Base-by-base conservation (phyloP, 805 yeast species). In the Lachancea waltii region DNA sequence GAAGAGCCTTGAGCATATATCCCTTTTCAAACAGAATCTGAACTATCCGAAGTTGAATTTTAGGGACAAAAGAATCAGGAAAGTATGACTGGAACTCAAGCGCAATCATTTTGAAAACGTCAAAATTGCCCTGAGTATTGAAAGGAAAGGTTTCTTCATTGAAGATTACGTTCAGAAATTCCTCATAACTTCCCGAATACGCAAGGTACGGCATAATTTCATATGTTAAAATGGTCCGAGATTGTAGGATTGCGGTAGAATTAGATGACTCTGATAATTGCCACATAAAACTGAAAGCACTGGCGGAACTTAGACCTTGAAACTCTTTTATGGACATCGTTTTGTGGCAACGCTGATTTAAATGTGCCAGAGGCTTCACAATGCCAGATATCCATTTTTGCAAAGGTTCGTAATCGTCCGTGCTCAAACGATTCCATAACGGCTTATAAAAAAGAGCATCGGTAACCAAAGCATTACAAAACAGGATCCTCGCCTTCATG, bases 321-420 rank as follows among this genome's bases (percentile, higher is more conserved):
- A 59, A 60, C 5, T 51, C 51, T 18, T 27, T 30, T 3, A 62
- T 51, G 9, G 34, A 47, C 6, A 52, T 13, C 15, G 27, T 26
- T 2, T 10, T 17, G 7, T 31, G 30, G 10, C 40, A 19, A n/a
- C 56, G 43, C 28, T 40, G 31, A 33, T 46, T 49, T 7, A 51
- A 36, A 43, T 56, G 58, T 13, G 53, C 44, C 36, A 58, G 48
- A 3, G 68, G 68, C 20, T 48, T 34, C 1, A 62, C 26, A 2
- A 55, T 43, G 1, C 59, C 59, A 14, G 48, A 23, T 7, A 56
- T 34, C 67, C 67, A 62, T 18, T 25, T 23, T 5, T 30, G 14
- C 19, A 56, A 49, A 1, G 40, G 32, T 2, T 15, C 13, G 18
- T 36, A 34, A 2, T 40, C 35, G 9, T 21, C 31, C 4, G 31